These are phyloP conservation scores for Rhodotorula diobovata DNA, from an alignment of 768 basidiomycete species.

Conservation along the genomic window DNA sequence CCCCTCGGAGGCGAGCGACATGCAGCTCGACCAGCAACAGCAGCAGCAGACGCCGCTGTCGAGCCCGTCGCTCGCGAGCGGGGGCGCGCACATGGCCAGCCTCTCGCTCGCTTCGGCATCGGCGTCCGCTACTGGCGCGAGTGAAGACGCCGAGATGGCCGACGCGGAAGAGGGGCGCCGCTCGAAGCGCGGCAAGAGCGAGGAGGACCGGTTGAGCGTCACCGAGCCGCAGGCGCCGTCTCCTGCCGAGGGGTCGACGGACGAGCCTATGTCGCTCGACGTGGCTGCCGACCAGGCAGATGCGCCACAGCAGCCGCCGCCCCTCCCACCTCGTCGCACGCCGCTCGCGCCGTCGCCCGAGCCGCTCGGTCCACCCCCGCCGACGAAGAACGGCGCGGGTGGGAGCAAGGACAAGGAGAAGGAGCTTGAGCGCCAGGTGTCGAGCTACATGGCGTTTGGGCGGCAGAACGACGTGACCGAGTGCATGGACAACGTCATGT, in stretches of 20 bases:
- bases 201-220: background rate
- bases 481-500: conserved; percentile 99
- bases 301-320: background rate
- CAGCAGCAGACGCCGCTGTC: background rate
- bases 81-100: background rate
- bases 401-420: background rate
- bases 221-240: background rate
- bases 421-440: conserved; percentile 28
- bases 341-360: background rate
- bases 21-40: conserved; percentile 11
- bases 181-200: background rate
- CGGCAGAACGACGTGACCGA: conserved; percentile 97
- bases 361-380: background rate
- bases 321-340: too few relatives aligned
- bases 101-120: background rate
- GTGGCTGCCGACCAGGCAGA: background rate
- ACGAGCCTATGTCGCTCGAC: background rate
- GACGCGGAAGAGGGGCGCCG: background rate
- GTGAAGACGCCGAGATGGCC: conserved; percentile 1
- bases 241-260: background rate
- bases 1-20: background rate
- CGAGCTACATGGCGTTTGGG: conserved; percentile 47
- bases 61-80: background rate
- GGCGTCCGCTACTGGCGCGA: background rate
- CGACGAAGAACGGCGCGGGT: too few relatives aligned